Base-by-base conservation (phyloP, 2,329 filamentous ascomycete species). In the Coleophoma eucalyptorum region DNA sequence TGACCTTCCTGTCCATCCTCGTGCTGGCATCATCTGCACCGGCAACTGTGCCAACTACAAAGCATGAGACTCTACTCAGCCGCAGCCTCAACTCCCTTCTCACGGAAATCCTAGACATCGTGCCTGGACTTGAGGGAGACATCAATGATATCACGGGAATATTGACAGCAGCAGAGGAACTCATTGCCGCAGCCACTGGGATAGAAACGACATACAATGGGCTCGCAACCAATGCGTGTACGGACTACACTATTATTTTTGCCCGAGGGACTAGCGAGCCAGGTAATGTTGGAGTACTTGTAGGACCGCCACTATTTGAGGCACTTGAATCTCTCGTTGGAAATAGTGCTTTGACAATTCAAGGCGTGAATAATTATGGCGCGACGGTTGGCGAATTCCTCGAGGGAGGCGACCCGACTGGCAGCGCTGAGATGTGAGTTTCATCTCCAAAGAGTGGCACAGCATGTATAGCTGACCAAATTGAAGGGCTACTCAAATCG, bases 201-300 rank as follows among this genome's bases (percentile, higher is more conserved):
- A 48, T 59, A 37, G 51, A 57, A 46, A 57, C 51, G 0, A 64
- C 61, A 1, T 62, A 62, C 44, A 65, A 65, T 37, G 44, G 62
- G 34, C 49, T 63, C 15, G 26, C 26, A 26, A 50, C 53, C 0
- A 45, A 50, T 15, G 18, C 52, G 20, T 65, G 62, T 37, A 62
- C 46, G n/a, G 21, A 50, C 10, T 64, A 65, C 38, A 70, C 74
- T 21, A 72, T 78, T 46, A 72, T 77, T 43, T 78, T 73, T 54
- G 73, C 75, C 10, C 70, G 75, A 43, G 75, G 73, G 20, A 76
- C 74, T 12, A 72, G 69, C 13, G 75, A 78, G 55, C 57, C 63
- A 6, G 75, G 75, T n/a, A 75, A 77, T 60, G 70, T 78, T 60
- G 68, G 67, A 1, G 60, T 63, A 13, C 50, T 65, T 5, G 62